Evolutionary conservation across 345 rosid species (phyloP).

Genomic region (Barbarea vulgaris): DNA sequence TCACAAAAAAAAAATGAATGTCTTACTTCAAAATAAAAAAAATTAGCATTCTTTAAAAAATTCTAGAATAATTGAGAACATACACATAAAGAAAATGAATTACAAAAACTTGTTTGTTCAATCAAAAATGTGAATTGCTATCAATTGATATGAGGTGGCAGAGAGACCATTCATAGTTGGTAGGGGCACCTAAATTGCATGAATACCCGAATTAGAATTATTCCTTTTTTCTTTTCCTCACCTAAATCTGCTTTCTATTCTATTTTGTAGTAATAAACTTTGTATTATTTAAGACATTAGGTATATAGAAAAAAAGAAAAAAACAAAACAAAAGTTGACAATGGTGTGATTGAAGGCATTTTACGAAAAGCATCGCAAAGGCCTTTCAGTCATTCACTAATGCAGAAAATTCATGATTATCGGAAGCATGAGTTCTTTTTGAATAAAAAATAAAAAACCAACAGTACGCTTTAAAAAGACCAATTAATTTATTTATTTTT

Average conservation of each 20-base stretch:
- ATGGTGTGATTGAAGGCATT: slow-evolving; percentile 19
- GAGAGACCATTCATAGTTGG: slow-evolving; percentile 38
- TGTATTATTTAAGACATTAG: not conserved
- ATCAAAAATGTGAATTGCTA: slow-evolving; percentile 15
- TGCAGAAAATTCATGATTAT: slow-evolving; percentile 12
- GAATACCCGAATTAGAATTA: slow-evolving; percentile 30
- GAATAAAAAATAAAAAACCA: not conserved
- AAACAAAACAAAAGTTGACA: slow-evolving; percentile 1
- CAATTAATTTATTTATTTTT: not conserved
- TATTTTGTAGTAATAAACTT: not conserved
- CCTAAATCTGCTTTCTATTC: not conserved
- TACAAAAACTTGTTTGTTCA: not conserved
- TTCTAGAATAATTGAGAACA: slow-evolving; percentile 15
- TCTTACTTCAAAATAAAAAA: not conserved
- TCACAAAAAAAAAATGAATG: not conserved
- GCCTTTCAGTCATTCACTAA: slow-evolving; percentile 13
- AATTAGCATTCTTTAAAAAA: not conserved
- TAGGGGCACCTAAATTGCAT: slow-evolving; percentile 29
- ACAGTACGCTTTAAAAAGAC: not conserved
- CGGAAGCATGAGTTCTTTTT: not conserved
- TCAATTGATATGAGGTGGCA: slow-evolving; percentile 38
- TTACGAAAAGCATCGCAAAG: not conserved
- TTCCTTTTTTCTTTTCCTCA: slow-evolving; percentile 21
- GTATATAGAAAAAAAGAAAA: not conserved
- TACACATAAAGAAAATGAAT: not conserved